Percentiles rank a stretch among this genome's conserved stretches.
Conservation (phyloP, 495 filamentous ascomycete species). For the Penicillium coprophilum region DNA sequence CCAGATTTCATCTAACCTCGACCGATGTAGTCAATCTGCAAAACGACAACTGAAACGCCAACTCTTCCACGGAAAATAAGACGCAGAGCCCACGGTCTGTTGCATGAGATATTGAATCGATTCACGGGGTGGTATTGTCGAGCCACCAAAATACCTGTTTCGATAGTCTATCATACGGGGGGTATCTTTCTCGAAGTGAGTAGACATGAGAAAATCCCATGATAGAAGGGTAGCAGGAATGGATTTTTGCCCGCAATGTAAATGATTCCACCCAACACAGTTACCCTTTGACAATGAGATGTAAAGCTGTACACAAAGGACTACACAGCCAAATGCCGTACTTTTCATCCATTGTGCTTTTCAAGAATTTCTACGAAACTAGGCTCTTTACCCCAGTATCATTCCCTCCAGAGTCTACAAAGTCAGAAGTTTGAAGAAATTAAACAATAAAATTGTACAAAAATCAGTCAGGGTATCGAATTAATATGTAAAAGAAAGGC, state of each 20-base stretch:
- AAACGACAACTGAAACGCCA: slow-evolving; percentile 15
- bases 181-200: slow-evolving; percentile 39
- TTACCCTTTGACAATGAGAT: too few relatives aligned
- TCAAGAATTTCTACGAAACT: too few relatives aligned
- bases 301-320: too few relatives aligned
- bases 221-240: slow-evolving; percentile 26
- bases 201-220: slow-evolving; percentile 31
- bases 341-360: too few relatives aligned
- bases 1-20: slow-evolving; percentile 29
- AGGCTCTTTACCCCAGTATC: slow-evolving; percentile 5
- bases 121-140: slow-evolving; percentile 33
- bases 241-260: too few relatives aligned
- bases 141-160: slow-evolving; percentile 19
- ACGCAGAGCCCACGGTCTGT: slow-evolving; percentile 19
- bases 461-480: not conserved
- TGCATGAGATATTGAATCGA: slow-evolving; percentile 24
- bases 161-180: slow-evolving; percentile 27
- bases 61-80: slow-evolving; percentile 4
- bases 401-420: not conserved
- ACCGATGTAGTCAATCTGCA: slow-evolving; percentile 13
- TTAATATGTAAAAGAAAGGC: not conserved
- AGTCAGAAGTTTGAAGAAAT: not conserved
- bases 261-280: too few relatives aligned
- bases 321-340: too few relatives aligned
- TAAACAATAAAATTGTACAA: not conserved